phyloP scores from a whole-genome alignment of 2,329 filamentous ascomycete species.

The Hymenoscyphus occultus region DNA sequence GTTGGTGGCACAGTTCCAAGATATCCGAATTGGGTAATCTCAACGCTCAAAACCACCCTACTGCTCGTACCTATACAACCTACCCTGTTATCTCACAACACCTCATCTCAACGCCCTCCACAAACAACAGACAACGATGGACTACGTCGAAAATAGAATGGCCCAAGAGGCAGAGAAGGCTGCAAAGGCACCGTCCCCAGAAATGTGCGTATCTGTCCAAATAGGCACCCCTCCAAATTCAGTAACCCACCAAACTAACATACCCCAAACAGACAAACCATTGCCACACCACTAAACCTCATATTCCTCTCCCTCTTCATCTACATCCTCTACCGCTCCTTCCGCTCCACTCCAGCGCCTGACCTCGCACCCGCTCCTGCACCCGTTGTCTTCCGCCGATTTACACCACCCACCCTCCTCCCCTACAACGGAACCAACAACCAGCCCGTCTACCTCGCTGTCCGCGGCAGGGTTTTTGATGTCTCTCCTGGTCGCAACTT shows the following conservation, averaged over 20 bases:
- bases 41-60: background rate
- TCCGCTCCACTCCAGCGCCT: slow-evolving; percentile 48
- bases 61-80: background rate
- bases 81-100: background rate
- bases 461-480: slow-evolving; percentile 88
- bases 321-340: slow-evolving; percentile 56
- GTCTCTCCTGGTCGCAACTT: slow-evolving; percentile 85
- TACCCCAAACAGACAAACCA: slow-evolving; percentile 23
- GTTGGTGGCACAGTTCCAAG: background rate
- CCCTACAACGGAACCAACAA: slow-evolving; percentile 76
- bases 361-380: slow-evolving; percentile 52
- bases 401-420: slow-evolving; percentile 77
- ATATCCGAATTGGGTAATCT: slow-evolving; percentile 6
- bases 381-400: slow-evolving; percentile 61
- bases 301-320: slow-evolving; percentile 54
- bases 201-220: slow-evolving; percentile 30
- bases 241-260: background rate
- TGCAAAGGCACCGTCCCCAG: slow-evolving; percentile 31
- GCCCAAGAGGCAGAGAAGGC: slow-evolving; percentile 34
- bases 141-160: slow-evolving; percentile 39
- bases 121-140: slow-evolving; percentile 25
- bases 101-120: background rate
- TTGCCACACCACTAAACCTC: slow-evolving; percentile 62
- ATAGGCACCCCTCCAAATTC: slow-evolving; percentile 10
- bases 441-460: slow-evolving; percentile 82